Evolutionary conservation across 208 protist genomes (phyloP).

Genomic region (Leishmania amazonensis): DNA sequence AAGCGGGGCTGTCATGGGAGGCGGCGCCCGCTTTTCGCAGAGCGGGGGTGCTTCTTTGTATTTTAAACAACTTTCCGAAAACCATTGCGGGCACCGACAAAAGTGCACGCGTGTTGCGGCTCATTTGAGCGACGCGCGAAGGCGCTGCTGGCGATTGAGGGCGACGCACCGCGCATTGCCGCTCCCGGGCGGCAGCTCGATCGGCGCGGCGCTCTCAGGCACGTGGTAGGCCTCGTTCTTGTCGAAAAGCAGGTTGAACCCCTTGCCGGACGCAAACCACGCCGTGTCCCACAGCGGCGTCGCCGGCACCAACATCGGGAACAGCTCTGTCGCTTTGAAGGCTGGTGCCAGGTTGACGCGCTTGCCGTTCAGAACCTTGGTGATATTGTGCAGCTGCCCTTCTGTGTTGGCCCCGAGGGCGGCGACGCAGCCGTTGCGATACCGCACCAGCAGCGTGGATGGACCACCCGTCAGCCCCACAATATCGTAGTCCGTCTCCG

Average conservation of each 20-base stretch:
- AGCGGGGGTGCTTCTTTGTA: not conserved
- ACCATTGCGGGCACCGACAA: not conserved
- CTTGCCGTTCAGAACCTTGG: constrained; percentile 35
- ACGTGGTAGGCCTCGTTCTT: constrained; percentile 45
- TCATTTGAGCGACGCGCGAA: constrained; percentile 16
- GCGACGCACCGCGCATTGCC: constrained; percentile 4
- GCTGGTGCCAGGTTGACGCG: constrained; percentile 56
- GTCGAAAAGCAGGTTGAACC: constrained; percentile 72
- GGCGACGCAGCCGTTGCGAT: constrained; percentile 69
- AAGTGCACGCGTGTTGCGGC: not conserved
- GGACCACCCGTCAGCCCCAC: constrained; percentile 44
- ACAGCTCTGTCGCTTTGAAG: constrained; percentile 34
- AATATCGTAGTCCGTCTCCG: constrained; percentile 37
- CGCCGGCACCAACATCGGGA: constrained; percentile 48
- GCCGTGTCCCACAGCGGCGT: constrained; percentile 3
- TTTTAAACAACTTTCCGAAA: not conserved
- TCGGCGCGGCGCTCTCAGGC: constrained; percentile 34
- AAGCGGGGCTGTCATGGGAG: not conserved
- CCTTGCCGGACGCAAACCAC: constrained; percentile 47
- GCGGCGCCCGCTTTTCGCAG: not conserved
- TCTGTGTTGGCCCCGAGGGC: constrained; percentile 72
- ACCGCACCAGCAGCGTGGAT: constrained; percentile 59
- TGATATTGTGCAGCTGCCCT: constrained; percentile 57
- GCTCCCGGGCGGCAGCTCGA: constrained; percentile 53
- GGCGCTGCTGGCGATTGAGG: constrained; percentile 12